Evolutionary conservation across 352 stramenopile species (phyloP).

Genomic region (Phytophthora rubi): DNA sequence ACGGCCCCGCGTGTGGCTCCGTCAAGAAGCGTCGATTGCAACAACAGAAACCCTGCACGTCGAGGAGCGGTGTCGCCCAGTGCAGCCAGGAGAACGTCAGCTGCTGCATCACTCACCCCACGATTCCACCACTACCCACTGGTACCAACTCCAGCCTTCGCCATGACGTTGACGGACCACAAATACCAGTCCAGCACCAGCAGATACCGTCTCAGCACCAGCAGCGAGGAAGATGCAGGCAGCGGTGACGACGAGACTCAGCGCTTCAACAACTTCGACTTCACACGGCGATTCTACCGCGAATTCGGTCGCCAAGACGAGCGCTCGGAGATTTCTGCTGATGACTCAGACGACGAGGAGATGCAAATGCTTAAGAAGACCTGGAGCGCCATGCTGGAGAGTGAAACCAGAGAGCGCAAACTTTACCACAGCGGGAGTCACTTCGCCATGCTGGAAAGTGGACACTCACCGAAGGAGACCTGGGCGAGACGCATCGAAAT

Average conservation of each 20-base stretch:
- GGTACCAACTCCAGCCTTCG: constrained; percentile 35
- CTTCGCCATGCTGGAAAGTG: constrained; percentile 44
- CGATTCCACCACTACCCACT: constrained; percentile 36
- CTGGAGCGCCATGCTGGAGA: constrained; percentile 55
- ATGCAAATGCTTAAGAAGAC: constrained; percentile 62
- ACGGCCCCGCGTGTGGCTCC: constrained; percentile 10
- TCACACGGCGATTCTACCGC: constrained; percentile 45
- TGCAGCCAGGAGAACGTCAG: constrained; percentile 29
- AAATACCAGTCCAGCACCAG: constrained; percentile 21
- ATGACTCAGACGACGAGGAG: constrained; percentile 60
- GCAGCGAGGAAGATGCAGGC: constrained; percentile 27
- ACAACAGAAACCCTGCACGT: constrained; percentile 4
- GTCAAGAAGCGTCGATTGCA: constrained; percentile 12
- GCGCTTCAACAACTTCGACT: constrained; percentile 41
- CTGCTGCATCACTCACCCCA: constrained; percentile 34
- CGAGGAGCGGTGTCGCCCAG: constrained; percentile 18
- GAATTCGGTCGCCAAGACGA: constrained; percentile 39
- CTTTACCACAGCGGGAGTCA: constrained; percentile 50
- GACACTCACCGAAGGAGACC: constrained; percentile 31
- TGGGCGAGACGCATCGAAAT: constrained; percentile 71
- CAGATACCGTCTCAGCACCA: constrained; percentile 17
- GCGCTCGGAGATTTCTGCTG: constrained; percentile 19
- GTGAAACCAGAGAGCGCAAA: constrained; percentile 53
- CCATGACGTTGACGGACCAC: constrained; percentile 27
- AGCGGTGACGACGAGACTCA: constrained; percentile 26